Conservation (phyloP, 352 stramenopile species). For the Globisporangium viniferum region DNA sequence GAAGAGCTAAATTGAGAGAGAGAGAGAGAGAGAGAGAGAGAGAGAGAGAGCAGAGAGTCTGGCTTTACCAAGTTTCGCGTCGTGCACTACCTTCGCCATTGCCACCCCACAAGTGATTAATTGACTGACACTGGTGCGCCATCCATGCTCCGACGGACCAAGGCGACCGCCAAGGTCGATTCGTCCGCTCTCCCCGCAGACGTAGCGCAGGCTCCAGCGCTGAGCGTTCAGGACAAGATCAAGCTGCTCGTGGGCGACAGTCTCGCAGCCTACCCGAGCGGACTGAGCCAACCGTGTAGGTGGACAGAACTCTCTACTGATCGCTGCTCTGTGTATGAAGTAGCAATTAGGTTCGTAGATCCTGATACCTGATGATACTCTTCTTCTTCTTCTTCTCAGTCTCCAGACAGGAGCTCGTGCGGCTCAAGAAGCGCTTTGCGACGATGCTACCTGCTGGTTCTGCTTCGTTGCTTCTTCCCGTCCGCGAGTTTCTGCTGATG, state of each 20-base stretch:
- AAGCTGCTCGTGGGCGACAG: constrained; percentile 16
- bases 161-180: not conserved
- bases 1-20: not conserved
- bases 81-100: not conserved
- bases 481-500: constrained; percentile 23
- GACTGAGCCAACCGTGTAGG: constrained; percentile 38
- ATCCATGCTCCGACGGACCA: not conserved
- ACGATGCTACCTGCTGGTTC: constrained; percentile 23
- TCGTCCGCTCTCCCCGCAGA: too few relatives aligned
- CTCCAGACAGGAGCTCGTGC: constrained; percentile 35
- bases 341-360: not conserved
- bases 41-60: not conserved
- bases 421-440: constrained; percentile 42
- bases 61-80: not conserved
- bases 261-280: constrained; percentile 18
- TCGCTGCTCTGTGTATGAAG: not conserved
- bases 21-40: too few relatives aligned
- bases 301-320: not conserved
- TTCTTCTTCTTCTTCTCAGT: constrained; percentile 17
- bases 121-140: not conserved
- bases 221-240: constrained; percentile 21
- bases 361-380: too few relatives aligned
- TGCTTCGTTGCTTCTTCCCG: constrained; percentile 6
- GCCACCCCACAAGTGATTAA: not conserved
- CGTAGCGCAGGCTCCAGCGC: not conserved